phyloP scores from a whole-genome alignment of 108 stramenopile species.

The Skeletonema grethae region DNA sequence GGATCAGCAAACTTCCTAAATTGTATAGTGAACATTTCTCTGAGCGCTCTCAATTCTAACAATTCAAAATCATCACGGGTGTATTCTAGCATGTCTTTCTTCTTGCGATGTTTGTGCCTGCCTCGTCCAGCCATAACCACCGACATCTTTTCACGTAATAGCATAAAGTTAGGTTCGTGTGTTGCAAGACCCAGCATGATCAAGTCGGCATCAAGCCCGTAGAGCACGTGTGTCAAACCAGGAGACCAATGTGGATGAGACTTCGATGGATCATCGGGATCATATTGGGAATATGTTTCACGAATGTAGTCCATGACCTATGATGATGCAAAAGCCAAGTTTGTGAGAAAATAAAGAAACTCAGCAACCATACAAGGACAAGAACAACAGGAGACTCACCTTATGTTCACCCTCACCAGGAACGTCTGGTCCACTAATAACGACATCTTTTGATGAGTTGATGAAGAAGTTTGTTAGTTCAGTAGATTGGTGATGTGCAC shows the following conservation, averaged over 20 bases:
- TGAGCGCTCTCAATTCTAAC: constrained; percentile 79
- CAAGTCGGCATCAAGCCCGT: constrained; percentile 97
- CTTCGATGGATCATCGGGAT: constrained; percentile 25
- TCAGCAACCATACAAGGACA: not conserved
- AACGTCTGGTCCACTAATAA: constrained; percentile 97
- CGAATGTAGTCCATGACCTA: constrained; percentile 96
- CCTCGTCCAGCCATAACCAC: constrained; percentile 92
- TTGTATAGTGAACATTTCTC: constrained; percentile 91
- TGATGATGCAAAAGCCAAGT: not conserved
- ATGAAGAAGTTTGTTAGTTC: too few relatives aligned
- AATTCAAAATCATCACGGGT: constrained; percentile 93
- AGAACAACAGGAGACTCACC: constrained; percentile 34
- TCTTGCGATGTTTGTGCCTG: constrained; percentile 82
- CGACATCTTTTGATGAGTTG: too few relatives aligned
- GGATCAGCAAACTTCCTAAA: constrained; percentile 81
- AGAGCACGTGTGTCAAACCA: constrained; percentile 89
- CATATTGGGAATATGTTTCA: constrained; percentile 57
- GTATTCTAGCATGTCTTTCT: constrained; percentile 96
- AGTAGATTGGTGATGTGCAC: too few relatives aligned
- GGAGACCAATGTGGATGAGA: constrained; percentile 63
- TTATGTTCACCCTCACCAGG: constrained; percentile 99
- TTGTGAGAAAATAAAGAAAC: not conserved
- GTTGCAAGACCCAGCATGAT: constrained; percentile 98
- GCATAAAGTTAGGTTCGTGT: constrained; percentile 95
- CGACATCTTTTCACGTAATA: constrained; percentile 96